Conservation (phyloP, 2,329 filamentous ascomycete genomes). For the Graphiopsis chlorocephala region DNA sequence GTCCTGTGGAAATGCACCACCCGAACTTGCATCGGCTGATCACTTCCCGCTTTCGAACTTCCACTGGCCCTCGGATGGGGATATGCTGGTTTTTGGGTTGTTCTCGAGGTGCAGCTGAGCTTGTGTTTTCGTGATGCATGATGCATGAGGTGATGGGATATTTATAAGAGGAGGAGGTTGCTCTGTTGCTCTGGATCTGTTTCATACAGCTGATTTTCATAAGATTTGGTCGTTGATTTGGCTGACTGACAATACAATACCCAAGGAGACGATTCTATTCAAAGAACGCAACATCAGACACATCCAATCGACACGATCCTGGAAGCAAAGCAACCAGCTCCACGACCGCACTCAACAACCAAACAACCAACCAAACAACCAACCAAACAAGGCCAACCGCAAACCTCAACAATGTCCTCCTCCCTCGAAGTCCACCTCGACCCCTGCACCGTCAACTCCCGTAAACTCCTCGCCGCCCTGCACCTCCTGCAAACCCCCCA, state of each 20-base stretch:
- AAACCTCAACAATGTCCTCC: not conserved
- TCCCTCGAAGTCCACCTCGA: constrained; percentile 35
- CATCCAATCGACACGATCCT: not conserved
- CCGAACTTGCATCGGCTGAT: not conserved
- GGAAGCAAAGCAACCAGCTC: not conserved
- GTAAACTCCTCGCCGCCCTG: constrained; percentile 42
- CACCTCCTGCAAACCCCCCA: constrained; percentile 38
- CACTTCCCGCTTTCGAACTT: not conserved
- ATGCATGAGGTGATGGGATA: not conserved
- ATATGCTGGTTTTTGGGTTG: not conserved
- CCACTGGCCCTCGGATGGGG: not conserved
- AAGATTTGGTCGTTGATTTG: not conserved
- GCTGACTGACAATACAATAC: not conserved
- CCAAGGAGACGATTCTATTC: not conserved
- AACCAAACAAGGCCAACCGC: not conserved
- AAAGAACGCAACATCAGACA: not conserved
- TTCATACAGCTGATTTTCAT: not conserved
- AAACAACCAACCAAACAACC: not conserved
- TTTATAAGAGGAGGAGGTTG: not conserved
- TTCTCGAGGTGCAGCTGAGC: not conserved
- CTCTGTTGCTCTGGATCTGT: not conserved
- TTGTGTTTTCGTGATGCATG: not conserved
- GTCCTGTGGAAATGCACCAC: not conserved
- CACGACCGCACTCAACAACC: not conserved
- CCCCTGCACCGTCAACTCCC: constrained; percentile 43